These are phyloP conservation scores for Fusarium nodosum DNA, from an alignment of 2,329 filamentous ascomycete species.

Conservation along the genomic window DNA sequence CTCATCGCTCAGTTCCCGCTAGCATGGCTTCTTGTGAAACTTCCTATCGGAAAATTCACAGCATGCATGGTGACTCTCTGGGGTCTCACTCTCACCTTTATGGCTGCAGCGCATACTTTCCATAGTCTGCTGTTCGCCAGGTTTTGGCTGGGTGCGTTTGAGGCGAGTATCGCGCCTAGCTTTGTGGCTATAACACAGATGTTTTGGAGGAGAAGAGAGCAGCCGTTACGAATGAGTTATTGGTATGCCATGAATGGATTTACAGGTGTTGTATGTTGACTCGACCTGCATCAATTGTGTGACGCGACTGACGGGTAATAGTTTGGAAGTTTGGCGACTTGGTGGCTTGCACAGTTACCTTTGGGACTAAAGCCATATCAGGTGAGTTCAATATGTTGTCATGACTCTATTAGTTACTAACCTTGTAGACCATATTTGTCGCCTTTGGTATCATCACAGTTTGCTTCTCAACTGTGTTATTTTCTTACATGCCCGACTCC, in stretches of 20 bases:
- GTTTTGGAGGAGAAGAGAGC: slow-evolving; percentile 55
- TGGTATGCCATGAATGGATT: slow-evolving; percentile 44
- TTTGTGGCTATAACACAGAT: slow-evolving; percentile 54
- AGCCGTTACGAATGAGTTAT: slow-evolving; percentile 47
- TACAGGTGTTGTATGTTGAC: slow-evolving; percentile 25
- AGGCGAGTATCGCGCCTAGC: slow-evolving; percentile 58
- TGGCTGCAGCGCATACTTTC: slow-evolving; percentile 65
- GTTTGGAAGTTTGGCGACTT: slow-evolving; percentile 40
- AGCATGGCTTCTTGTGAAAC: slow-evolving; percentile 67
- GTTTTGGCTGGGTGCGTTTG: slow-evolving; percentile 62
- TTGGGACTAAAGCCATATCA: slow-evolving; percentile 37
- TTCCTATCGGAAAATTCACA: slow-evolving; percentile 68
- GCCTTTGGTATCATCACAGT: slow-evolving; percentile 59
- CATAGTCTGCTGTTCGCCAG: slow-evolving; percentile 60
- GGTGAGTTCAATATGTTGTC: not conserved
- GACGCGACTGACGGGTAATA: not conserved
- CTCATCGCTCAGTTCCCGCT: slow-evolving; percentile 65
- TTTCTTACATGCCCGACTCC: slow-evolving; percentile 73
- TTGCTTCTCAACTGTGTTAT: slow-evolving; percentile 62
- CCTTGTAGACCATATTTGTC: slow-evolving; percentile 48
- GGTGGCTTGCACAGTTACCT: slow-evolving; percentile 38
- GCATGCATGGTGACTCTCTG: slow-evolving; percentile 65
- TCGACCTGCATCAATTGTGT: fast-evolving
- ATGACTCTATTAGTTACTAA: fast-evolving
- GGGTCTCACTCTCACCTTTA: slow-evolving; percentile 66